Evolutionary conservation across 805 yeast genomes (phyloP), one percentile per base, ranked within the genome.

Genomic region (Saccharomycodes ludwigii): DNA sequence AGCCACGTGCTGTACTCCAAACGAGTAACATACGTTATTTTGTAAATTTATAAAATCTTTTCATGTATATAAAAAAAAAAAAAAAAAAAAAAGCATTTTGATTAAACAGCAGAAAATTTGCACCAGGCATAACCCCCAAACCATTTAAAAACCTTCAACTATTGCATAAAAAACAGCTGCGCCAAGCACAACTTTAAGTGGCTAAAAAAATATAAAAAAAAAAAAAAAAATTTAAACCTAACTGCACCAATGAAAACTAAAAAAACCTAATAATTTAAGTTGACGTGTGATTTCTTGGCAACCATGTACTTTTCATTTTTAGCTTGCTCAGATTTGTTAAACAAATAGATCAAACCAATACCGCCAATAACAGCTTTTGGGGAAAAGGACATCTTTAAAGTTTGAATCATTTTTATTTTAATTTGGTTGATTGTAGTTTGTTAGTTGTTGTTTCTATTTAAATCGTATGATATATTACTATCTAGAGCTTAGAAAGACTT

Each of bases 241-340:
- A 71, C 71, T 12, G 76, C 76, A 16, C 69, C 16, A 24, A 14
- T 9, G 18, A 12, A n/a, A 18, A 18, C 11, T 9, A 18, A 6
- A 15, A 24, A 11, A 11, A 3, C 11, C 9, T 8, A 11, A 7
- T 18, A 18, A 27, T 18, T 21, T 30, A 34, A 31, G 25, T 28
- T 27, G 22, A 34, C 27, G 30, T 43, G 34, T 18, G 44, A 39
- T 28, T 16, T 24, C 27, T 28, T 34, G 15, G 44, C 44, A 22
- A 34, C 32, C 15, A 32, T 5, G 21, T 39, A 39, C 19, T 38
- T 28, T 22, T 40, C 40, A 3, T 37, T 23, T 29, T 42, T 41
- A 28, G 33, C 30, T 25, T 31, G 34, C 25, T 42, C 41, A 35
- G 40, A 31, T 34, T 42, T 34, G 18, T 33, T n/a, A n/a, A n/a